Base-by-base conservation (phyloP, 1,284 basidiomycete species). In the Coniferiporia sulphurascens region DNA sequence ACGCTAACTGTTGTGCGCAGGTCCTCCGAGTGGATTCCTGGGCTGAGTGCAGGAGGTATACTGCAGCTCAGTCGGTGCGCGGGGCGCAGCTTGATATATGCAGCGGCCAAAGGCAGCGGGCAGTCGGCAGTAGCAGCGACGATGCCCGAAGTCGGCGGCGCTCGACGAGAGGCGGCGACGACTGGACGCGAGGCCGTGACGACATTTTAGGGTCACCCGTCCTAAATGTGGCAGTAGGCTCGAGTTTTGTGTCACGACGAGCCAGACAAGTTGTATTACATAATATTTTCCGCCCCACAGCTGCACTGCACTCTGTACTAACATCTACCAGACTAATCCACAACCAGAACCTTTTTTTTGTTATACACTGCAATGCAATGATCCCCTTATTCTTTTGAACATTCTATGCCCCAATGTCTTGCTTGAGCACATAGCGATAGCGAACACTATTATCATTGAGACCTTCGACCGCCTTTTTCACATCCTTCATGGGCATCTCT, bases 401-500 rank as follows among this genome's bases (percentile, higher is more conserved):
- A 27, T 22, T 9, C 15, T 41, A n/a, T 41, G 35, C 35, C 53
- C 27, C 34, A 15, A 67, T 56, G 48, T 69, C 76, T 68, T 79
- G 76, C 55, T 68, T 73, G 50, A 81, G 67, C 58, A 81, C 77
- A 58, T 76, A 78, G 59, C 81, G 74, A 71, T 83, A 85, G 62
- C 78, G 71, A 36, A 79, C 78, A 45, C 77, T 75, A 65, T 80
- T 80, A 61, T 78, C 73, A 71, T 79, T 76, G 56, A 85, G 72
- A 32, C 76, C 75, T 69, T 81, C 73, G 55, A 84, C 75, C 8
- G 81, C 84, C 70, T 81, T 75, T 49, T 72, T 74, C 45, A 77
- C 81, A 22, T 84, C 76, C 68, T 77, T 79, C 84, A 86, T 86
- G 46, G 80, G 79, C 41, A 82, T 59, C 67, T 81, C 78, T 65